Evolutionary conservation across 257 asterid species (phyloP).

Genomic region (Eustoma russellianum): DNA sequence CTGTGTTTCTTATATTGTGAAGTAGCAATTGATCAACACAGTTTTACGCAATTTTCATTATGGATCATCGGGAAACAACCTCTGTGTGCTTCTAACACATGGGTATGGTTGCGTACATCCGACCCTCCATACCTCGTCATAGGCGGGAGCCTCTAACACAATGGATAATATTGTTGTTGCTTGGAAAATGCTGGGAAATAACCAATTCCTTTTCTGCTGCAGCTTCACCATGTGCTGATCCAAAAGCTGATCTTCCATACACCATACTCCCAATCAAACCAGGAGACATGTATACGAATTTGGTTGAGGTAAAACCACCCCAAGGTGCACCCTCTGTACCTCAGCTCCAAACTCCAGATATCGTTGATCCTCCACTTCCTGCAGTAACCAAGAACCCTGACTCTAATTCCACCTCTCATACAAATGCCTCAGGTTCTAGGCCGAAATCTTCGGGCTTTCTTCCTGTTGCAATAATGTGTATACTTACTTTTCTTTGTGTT

Average conservation of each 20-base stretch:
- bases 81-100: no score
- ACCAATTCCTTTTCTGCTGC: no score
- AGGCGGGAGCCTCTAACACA: no score
- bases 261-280: slow-evolving; percentile 8
- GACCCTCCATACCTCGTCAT: no score
- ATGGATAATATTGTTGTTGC: no score
- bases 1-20: no score
- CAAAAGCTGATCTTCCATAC: background rate
- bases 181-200: no score
- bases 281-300: slow-evolving; percentile 4
- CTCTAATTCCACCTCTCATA: background rate
- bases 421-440: background rate
- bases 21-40: no score
- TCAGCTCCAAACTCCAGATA: slow-evolving; percentile 7
- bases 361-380: slow-evolving; percentile 7
- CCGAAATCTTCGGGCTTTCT: background rate
- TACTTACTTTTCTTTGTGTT: background rate
- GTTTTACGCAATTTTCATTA: no score
- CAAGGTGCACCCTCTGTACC: slow-evolving; percentile 7
- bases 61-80: no score
- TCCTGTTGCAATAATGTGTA: background rate
- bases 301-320: slow-evolving; percentile 1
- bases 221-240: no score
- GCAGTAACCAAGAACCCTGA: slow-evolving; percentile 1
- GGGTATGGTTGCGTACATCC: no score